Evolutionary conservation across 352 stramenopile species (phyloP).

Genomic region (Pythium rishiriense): DNA sequence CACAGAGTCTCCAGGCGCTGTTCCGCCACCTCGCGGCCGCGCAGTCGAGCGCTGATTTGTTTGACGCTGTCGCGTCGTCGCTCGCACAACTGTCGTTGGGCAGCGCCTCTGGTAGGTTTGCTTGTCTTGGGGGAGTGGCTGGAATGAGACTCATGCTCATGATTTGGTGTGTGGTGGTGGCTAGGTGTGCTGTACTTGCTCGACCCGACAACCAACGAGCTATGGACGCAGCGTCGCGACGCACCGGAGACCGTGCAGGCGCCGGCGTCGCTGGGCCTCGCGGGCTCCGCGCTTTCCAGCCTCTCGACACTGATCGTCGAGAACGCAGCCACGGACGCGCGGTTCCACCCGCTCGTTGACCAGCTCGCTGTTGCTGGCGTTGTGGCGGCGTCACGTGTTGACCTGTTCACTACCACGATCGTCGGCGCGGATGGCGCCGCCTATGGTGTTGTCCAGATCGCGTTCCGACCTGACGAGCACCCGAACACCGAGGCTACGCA

Average conservation of each 20-base stretch:
- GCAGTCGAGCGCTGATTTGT: conserved; percentile 41
- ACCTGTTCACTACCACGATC: conserved; percentile 46
- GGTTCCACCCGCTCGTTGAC: conserved; percentile 69
- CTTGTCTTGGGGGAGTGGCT: too few species aligned
- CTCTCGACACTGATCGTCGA: conserved; percentile 38
- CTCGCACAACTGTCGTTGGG: conserved; percentile 47
- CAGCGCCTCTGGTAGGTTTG: conserved; percentile 30
- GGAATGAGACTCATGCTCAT: not conserved
- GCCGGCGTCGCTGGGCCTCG: conserved; percentile 55
- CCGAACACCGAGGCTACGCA: not conserved
- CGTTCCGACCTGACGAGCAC: conserved; percentile 20
- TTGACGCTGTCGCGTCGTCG: conserved; percentile 35
- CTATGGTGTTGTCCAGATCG: conserved; percentile 59
- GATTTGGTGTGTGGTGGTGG: not conserved
- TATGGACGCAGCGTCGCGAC: conserved; percentile 63
- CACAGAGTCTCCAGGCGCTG: conserved; percentile 39
- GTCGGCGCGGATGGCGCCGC: conserved; percentile 45
- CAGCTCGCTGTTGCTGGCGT: conserved; percentile 45
- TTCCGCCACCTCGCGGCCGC: conserved; percentile 45
- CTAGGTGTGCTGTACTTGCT: conserved; percentile 60
- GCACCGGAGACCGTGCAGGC: conserved; percentile 39
- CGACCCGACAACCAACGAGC: conserved; percentile 57
- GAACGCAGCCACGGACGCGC: conserved; percentile 40
- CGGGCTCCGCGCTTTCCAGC: conserved; percentile 45
- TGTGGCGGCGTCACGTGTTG: conserved; percentile 1